Evolutionary conservation across 768 basidiomycete genomes (phyloP), one percentile per base, ranked within the genome.

Genomic region (Boletus rufocinnamomeus): DNA sequence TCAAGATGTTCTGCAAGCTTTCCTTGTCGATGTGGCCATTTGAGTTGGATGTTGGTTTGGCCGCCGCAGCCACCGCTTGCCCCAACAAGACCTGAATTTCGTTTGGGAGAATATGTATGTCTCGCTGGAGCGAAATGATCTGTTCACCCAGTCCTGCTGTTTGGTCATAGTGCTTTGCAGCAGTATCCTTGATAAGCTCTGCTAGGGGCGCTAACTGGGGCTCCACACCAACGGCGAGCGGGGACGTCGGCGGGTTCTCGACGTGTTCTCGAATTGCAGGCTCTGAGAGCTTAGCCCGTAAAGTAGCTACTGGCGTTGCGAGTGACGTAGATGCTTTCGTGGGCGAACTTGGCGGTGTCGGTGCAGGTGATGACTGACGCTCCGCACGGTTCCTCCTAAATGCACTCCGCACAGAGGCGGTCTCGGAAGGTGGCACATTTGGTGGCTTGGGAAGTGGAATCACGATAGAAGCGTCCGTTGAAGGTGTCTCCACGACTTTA

Each of bases 101-200:
- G 7, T 63, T 61, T 27, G 69, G 74, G 28, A 74, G 66, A 43
- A 60, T 35, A 21, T 69, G 65, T 25, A 75, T 58, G 44, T 75
- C 71, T 34, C 63, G 65, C 34, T 74, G 63, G 23, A 74, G 67
- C n/a, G 73, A 57, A 37, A 74, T 71, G 23, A 74, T 68, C 30
- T 75, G 71, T 55, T 75, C 70, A 14, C 67, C 66, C 16, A 74
- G 45, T 16, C 69, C 74, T 14, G 69, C 71, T 2, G 72, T 73
- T 34, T 75, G 72, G 41, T 71, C 72, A n/a, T 73, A 73, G 45
- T 74, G 69, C 27, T 75, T 73, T 34, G 67, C 71, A 46, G 69
- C 74, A n/a, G 60, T 66, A 19, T 75, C 72, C 52, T 72, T 72
- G 63, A 74, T 74, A 19, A 74, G 63, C 48, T 75, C 71, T 13